Conservation (phyloP, 768 basidiomycete genomes). For the Rhodotorula graminis region DNA sequence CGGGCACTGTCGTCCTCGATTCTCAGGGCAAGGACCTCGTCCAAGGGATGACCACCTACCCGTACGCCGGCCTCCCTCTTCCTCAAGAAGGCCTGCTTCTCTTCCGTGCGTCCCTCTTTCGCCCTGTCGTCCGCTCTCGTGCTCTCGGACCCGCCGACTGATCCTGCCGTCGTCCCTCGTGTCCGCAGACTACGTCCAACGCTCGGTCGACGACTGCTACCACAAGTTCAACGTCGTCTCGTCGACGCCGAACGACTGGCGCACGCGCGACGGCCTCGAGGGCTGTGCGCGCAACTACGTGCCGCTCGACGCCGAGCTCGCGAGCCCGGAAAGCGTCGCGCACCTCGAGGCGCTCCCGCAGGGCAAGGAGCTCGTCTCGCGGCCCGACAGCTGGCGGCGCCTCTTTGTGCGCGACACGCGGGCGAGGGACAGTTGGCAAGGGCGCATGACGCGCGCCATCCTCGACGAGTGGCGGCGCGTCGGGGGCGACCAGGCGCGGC, state of each 20-base stretch:
- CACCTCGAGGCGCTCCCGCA: neutral
- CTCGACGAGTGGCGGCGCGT: conserved; percentile 19
- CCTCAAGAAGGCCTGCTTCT: conserved; percentile 29
- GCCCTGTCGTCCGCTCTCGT: neutral
- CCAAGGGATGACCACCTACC: conserved; percentile 6
- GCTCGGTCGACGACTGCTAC: conserved; percentile 27
- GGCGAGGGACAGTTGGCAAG: conserved; percentile 28
- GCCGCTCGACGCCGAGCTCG: conserved; percentile 21
- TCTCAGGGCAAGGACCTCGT: neutral
- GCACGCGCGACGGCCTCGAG: conserved; percentile 26
- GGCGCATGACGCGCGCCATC: conserved; percentile 25
- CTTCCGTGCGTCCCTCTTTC: conserved; percentile 11
- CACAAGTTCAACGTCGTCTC: conserved; percentile 25
- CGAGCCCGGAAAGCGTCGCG: neutral
- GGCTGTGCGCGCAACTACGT: conserved; percentile 37
- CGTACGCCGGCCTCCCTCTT: conserved; percentile 10
- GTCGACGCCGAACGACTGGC: conserved; percentile 30
- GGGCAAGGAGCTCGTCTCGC: conserved; percentile 1
- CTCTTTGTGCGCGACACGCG: conserved; percentile 17
- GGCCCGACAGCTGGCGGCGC: conserved; percentile 20
- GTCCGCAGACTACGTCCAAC: conserved; percentile 29
- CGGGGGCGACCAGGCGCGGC: neutral
- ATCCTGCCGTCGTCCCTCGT: neutral
- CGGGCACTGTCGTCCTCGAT: conserved; percentile 14
- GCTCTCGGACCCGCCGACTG: too few species aligned